A percentile compares a stretch with the other conserved stretches of the same genome.
Conservation (phyloP, 495 filamentous ascomycete species). For the Stereocaulon alpinum region DNA sequence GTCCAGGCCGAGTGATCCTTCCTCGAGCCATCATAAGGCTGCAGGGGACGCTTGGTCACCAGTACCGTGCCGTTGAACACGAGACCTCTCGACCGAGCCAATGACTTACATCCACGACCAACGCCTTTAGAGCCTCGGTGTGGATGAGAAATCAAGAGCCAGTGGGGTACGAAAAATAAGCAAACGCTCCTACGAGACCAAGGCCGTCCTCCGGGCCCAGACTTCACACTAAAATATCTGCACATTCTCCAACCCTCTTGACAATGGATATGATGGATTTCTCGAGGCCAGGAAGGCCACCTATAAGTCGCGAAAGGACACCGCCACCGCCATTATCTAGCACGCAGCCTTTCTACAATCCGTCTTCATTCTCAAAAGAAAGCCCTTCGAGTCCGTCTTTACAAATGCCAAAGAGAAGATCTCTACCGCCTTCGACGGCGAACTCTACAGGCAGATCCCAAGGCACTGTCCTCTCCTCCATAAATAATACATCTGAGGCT, state of each 20-base stretch:
- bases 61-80: not conserved
- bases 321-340: conserved; percentile 8
- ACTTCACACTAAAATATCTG: not conserved
- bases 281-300: conserved; percentile 3
- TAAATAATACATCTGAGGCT: conserved; percentile 1
- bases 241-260: not conserved
- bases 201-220: not conserved
- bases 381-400: conserved; percentile 2
- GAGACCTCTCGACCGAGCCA: not conserved
- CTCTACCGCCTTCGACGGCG: conserved; percentile 12
- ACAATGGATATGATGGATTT: not conserved
- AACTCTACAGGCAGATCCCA: conserved; percentile 9
- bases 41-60: not conserved
- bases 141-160: not conserved
- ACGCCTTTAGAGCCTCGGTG: not conserved
- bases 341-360: conserved; percentile 7
- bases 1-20: not conserved
- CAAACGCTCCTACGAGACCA: not conserved
- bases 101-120: not conserved
- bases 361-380: not conserved
- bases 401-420: conserved; percentile 14
- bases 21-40: not conserved
- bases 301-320: conserved; percentile 6
- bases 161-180: not conserved
- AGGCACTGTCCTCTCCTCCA: conserved; percentile 2